Base-by-base conservation (phyloP, 1,139 yeast genomes). In the Protomyces gravidus region DNA sequence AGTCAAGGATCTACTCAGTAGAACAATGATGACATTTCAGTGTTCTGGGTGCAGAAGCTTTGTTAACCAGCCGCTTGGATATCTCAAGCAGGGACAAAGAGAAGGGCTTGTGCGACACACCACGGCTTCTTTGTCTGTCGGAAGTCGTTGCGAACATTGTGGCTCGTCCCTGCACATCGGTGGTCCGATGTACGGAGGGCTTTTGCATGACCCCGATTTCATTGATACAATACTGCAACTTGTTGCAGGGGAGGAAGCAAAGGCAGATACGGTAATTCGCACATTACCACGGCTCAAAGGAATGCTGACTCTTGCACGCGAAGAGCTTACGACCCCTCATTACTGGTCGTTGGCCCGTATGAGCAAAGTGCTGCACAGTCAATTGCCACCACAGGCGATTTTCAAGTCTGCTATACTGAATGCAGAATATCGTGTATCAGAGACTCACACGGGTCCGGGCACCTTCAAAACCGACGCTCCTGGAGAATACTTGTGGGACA, bases 121-220 rank as follows among this genome's bases (percentile, higher is more conserved):
- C 15, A 51, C 52, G 2, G 59, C 63, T 7, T 45, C 73, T 36
- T 66, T 72, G 64, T 77, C 81, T 2, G 77, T 80, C 2, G 78
- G 80, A 5, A 71, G 77, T 3, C 71, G 76, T 51, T 94, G 98
- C 73, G 69, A 76, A 46, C 84, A 77, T 71, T 92, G 98, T 73
- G 85, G 81, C 1, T 78, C 78, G 61, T 77, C 80, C 3, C 81
- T 81, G 69, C 95, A 86, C 69, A 71, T 92, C 46, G 92, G 94
- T 1, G 99, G 99, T 1, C 99, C 99, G 61, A 88, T 92, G 96
- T 92, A 95, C 86, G 88, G 82, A 9, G 96, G 94, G 0, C 76
- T 78, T 1, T 73, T 92, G 58, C 97, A 90, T 68, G 79, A 85
- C 68, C 71, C 72, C 36, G 80, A 78, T 19, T 92, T 89, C 67